Evolutionary conservation across 1,284 basidiomycete genomes (phyloP), one percentile per base, ranked within the genome.

Genomic region (Phylloporus sp.): DNA sequence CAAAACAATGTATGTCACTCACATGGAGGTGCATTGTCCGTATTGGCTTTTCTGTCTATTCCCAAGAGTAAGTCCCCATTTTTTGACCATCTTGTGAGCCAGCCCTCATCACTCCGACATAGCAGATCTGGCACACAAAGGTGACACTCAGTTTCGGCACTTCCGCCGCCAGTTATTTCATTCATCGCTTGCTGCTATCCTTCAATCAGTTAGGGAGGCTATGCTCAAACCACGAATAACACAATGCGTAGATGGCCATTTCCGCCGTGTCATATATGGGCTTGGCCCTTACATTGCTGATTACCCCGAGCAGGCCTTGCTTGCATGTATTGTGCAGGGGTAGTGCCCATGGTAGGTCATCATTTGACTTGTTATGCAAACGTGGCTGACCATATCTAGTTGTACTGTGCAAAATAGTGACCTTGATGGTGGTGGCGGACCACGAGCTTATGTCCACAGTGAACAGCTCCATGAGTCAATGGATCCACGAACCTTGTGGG

Each of bases 291-390:
- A 63, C 29, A 63, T 63, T 5, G 39, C 62, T 32, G 39, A 63
- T n/a, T 63, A 63, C 39, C 62, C 53, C 1, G 39, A 63, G 37
- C 39, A 63, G 14, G 62, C 62, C 2, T 15, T 56, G 25, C 62
- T 63, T 29, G 53, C 53, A 23, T 63, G 52, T 43, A 63, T 63
- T 32, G 52, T 63, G 10, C 62, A 63, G 23, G 62, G 62, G 15
- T 63, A 53, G 62, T 63, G 53, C 37, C 6, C 52, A 32, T 4
- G 27, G 62, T 63, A 55, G 0, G 49, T 39, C 41, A 43, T 43
- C 12, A 43, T 17, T 11, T 43, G 8, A 19, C 41, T 43, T 43
- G 39, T 43, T 14, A 5, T 11, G 4, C 4, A 2, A 14, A 43
- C 19, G 41, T 43, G 5, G 41, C 19, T 43, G 41, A 43, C 41